Evolutionary conservation across 1,284 basidiomycete species (phyloP).

Genomic region (Marasmius sp.): DNA sequence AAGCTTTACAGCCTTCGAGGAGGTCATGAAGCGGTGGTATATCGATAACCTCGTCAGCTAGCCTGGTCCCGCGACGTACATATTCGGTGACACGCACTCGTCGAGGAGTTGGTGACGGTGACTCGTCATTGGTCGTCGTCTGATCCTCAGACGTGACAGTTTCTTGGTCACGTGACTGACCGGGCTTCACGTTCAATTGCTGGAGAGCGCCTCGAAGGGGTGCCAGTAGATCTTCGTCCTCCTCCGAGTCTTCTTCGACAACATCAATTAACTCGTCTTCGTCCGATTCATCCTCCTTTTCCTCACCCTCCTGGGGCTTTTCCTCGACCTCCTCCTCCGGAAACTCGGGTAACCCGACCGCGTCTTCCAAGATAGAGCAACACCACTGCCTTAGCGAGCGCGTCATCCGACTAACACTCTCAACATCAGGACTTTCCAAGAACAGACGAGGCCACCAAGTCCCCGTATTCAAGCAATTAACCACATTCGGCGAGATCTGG

Average conservation of each 20-base stretch:
- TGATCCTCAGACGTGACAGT: slow-evolving; percentile 28
- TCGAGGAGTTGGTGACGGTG: slow-evolving; percentile 20
- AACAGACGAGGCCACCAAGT: slow-evolving; percentile 72
- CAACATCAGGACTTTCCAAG: slow-evolving; percentile 74
- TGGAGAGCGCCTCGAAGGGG: slow-evolving; percentile 68
- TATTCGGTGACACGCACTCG: slow-evolving; percentile 50
- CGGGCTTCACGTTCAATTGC: slow-evolving; percentile 45
- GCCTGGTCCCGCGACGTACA: slow-evolving; percentile 67
- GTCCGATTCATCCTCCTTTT: slow-evolving; percentile 39
- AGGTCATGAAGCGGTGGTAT: slow-evolving; percentile 51
- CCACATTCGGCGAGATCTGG: slow-evolving; percentile 50
- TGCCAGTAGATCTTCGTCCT: slow-evolving; percentile 55
- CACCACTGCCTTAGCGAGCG: slow-evolving; percentile 63
- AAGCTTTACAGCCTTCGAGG: slow-evolving; percentile 30
- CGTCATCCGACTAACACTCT: slow-evolving; percentile 61
- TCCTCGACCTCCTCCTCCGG: slow-evolving; percentile 22
- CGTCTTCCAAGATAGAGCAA: slow-evolving; percentile 69
- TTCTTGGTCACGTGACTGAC: slow-evolving; percentile 9
- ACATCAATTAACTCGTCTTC: slow-evolving; percentile 64
- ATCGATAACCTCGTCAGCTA: slow-evolving; percentile 55
- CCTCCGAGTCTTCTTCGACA: slow-evolving; percentile 43
- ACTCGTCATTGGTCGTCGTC: slow-evolving; percentile 24
- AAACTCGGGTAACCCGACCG: slow-evolving; percentile 52
- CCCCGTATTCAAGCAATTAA: slow-evolving; percentile 60
- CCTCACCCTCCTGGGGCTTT: slow-evolving; percentile 9